Evolutionary conservation across 2,329 filamentous ascomycete genomes (phyloP).

Genomic region (Chaetomium sp.): DNA sequence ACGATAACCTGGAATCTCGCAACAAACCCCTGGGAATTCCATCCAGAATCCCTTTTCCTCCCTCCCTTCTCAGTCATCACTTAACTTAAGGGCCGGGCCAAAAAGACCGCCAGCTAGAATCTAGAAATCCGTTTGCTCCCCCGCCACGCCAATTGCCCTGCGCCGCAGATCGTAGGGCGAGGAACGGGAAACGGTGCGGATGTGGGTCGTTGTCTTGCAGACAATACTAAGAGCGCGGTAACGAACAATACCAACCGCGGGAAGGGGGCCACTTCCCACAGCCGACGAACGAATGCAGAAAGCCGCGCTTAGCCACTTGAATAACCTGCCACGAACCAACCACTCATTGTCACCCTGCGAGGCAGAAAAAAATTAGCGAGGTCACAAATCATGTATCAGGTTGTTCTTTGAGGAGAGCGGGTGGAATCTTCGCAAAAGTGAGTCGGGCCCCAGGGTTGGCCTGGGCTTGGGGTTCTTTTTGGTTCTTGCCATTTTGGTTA

Average conservation of each 20-base stretch:
- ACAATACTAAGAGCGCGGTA: slow-evolving; percentile 17
- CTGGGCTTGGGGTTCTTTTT: slow-evolving; percentile 10
- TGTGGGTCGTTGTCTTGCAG: slow-evolving; percentile 11
- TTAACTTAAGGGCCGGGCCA: not conserved
- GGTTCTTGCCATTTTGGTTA: not conserved
- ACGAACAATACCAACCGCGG: not conserved
- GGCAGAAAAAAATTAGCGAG: not conserved
- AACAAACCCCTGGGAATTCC: no score
- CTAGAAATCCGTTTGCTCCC: no score
- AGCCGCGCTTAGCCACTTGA: not conserved
- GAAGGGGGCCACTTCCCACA: no score
- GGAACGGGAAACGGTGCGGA: no score
- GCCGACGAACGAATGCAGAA: slow-evolving; percentile 6
- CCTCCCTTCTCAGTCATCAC: not conserved
- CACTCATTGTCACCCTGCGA: slow-evolving; percentile 12
- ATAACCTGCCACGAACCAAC: not conserved
- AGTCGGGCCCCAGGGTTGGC: not conserved
- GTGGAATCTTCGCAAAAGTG: not conserved
- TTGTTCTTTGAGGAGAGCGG: slow-evolving; percentile 4
- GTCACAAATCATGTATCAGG: not conserved
- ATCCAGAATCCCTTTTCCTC: not conserved
- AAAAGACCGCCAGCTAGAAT: not conserved
- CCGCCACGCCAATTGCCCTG: slow-evolving; percentile 11
- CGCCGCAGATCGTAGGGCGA: no score
- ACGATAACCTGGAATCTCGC: no score